Percentiles rank a stretch among this genome's conserved stretches.
These are phyloP conservation scores for Mycena polygramma DNA, from an alignment of 768 basidiomycete genomes.

Conservation along the genomic window DNA sequence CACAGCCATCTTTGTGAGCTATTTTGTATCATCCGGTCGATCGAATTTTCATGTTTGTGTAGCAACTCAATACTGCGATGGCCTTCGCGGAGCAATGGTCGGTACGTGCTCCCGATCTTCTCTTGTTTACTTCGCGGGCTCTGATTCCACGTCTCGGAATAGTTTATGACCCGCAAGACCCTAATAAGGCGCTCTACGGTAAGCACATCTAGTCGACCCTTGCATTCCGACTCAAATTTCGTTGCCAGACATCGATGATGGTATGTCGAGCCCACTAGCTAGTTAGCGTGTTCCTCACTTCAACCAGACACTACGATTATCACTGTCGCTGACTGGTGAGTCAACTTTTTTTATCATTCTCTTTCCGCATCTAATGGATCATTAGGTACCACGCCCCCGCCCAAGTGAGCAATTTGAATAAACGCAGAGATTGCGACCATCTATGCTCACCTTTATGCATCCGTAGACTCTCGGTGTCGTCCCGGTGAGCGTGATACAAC, in stretches of 20 bases:
- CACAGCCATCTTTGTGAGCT: slow-evolving; percentile 24
- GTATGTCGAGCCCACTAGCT: neutral
- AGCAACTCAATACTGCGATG: slow-evolving; percentile 28
- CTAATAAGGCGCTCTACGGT: slow-evolving; percentile 6
- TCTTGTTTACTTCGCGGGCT: too few relatives aligned
- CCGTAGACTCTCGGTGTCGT: neutral
- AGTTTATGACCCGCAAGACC: slow-evolving; percentile 29
- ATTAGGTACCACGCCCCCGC: slow-evolving; percentile 22
- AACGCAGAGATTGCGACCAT: too few relatives aligned
- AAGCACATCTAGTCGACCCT: neutral
- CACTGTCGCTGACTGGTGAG: slow-evolving; percentile 16
- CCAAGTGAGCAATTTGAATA: neutral
- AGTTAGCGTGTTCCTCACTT: neutral
- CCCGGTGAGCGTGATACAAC: neutral
- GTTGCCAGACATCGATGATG: slow-evolving; percentile 24
- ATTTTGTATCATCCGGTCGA: too few relatives aligned
- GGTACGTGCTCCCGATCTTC: neutral
- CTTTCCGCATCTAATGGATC: neutral
- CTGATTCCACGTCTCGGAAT: too few relatives aligned
- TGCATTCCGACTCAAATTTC: neutral
- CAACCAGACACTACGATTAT: slow-evolving; percentile 10
- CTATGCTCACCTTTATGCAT: neutral
- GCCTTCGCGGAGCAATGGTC: slow-evolving; percentile 17
- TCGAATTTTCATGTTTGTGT: neutral
- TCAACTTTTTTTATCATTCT: neutral